phyloP scores from a whole-genome alignment of 371 early-diverging fungal species.

The Actinomortierella wolfii region DNA sequence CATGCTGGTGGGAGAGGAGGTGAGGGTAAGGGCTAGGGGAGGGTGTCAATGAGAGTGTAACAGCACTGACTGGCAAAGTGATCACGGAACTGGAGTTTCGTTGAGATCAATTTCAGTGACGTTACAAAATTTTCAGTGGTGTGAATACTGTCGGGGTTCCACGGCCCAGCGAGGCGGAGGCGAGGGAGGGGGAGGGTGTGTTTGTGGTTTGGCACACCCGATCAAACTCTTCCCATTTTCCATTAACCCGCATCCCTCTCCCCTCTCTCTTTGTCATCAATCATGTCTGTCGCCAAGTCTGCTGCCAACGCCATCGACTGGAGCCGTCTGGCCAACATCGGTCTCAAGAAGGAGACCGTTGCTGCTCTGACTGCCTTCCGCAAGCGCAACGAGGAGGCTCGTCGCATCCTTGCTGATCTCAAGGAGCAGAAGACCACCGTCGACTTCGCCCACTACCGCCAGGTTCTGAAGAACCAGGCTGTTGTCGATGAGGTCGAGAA shows the following conservation, averaged over 20 bases:
- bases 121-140: too few relatives aligned
- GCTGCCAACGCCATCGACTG: constrained; percentile 84
- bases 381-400: constrained; percentile 92
- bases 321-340: constrained; percentile 82
- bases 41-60: too few relatives aligned
- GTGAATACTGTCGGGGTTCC: too few relatives aligned
- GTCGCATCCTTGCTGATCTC: constrained; percentile 80
- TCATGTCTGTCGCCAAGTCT: constrained; percentile 60
- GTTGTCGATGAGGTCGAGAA: constrained; percentile 91
- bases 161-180: too few relatives aligned
- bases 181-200: too few relatives aligned
- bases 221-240: too few relatives aligned
- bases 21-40: too few relatives aligned
- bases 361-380: constrained; percentile 90
- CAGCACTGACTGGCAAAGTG: too few relatives aligned
- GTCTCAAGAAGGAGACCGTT: constrained; percentile 86
- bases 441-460: constrained; percentile 89
- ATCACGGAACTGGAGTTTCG: too few relatives aligned
- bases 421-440: constrained; percentile 81
- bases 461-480: constrained; percentile 85
- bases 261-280: constrained; percentile 9
- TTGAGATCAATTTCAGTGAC: too few relatives aligned
- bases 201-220: too few relatives aligned
- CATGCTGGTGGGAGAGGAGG: constrained; percentile 46
- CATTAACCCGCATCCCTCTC: background rate